Conservation (phyloP, 768 basidiomycete species). For the Tulasnella sp. region DNA sequence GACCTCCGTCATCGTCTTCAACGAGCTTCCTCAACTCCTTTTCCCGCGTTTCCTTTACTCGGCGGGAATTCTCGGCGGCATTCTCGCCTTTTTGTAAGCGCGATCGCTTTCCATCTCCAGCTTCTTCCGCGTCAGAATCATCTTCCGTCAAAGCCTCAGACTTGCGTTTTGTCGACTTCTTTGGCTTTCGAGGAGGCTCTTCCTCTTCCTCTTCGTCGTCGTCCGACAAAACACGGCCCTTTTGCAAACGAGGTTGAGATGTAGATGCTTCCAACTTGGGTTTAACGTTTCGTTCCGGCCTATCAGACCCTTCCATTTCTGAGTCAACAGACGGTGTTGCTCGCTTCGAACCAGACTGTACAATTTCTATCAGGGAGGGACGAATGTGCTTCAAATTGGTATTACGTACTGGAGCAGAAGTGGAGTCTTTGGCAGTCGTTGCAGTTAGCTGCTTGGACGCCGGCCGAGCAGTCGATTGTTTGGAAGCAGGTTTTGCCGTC, state of each 20-base stretch:
- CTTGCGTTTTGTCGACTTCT: conserved; percentile 31
- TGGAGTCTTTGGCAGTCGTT: not conserved
- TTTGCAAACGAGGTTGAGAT: conserved; percentile 41
- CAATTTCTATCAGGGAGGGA: not conserved
- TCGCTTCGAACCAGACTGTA: conserved; percentile 12
- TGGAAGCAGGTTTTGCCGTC: conserved; percentile 17
- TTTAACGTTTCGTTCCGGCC: conserved; percentile 29
- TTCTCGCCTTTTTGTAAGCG: conserved; percentile 31
- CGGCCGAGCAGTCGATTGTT: conserved; percentile 16
- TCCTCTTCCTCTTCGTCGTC: conserved; percentile 53
- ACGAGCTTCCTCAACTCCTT: conserved; percentile 55
- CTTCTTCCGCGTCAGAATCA: conserved; percentile 9
- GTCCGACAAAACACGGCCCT: conserved; percentile 54
- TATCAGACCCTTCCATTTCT: conserved; percentile 30
- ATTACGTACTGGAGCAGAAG: not conserved
- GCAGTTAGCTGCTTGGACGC: conserved; percentile 13
- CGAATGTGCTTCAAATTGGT: not conserved
- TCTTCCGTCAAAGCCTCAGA: conserved; percentile 20
- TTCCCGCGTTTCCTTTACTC: conserved; percentile 31
- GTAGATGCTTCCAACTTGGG: conserved; percentile 18
- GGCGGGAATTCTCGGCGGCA: not conserved
- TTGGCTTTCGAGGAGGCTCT: conserved; percentile 29
- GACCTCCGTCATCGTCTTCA: conserved; percentile 67
- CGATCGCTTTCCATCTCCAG: conserved; percentile 2
- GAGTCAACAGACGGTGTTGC: conserved; percentile 23